A percentile compares a stretch with the other conserved stretches of the same genome.
Conservation (phyloP, 2,329 filamentous ascomycete species). For the Parafenestella ontariensis region DNA sequence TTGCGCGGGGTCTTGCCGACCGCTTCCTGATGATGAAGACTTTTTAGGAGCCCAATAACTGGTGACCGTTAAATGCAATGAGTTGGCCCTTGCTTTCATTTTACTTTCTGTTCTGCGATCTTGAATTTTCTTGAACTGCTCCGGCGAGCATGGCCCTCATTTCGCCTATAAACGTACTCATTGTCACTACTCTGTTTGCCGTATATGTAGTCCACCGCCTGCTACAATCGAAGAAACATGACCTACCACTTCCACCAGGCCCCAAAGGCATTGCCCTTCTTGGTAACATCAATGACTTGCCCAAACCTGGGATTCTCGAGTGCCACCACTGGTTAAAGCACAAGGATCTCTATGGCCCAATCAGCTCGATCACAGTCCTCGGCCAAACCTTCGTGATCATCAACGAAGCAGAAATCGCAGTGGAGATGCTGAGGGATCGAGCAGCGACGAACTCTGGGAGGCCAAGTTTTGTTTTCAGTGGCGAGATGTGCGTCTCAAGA, state of each 20-base stretch:
- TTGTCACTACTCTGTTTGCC: background rate
- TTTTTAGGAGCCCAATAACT: background rate
- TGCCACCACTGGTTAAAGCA: conserved; percentile 55
- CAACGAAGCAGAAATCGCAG: conserved; percentile 34
- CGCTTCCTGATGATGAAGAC: background rate
- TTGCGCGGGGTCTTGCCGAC: background rate
- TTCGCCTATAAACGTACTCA: background rate
- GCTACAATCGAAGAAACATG: background rate
- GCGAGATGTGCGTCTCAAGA: conserved; percentile 28
- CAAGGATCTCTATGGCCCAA: conserved; percentile 46
- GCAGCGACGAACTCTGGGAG: conserved; percentile 27
- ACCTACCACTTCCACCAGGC: conserved; percentile 55
- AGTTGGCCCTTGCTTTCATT: background rate
- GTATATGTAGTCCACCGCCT: background rate
- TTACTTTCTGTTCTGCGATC: background rate
- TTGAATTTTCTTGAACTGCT: background rate
- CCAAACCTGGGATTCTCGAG: conserved; percentile 47
- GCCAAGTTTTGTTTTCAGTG: conserved; percentile 31
- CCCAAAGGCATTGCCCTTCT: conserved; percentile 57
- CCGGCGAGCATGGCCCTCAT: background rate
- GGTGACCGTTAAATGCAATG: background rate
- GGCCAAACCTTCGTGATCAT: conserved; percentile 41
- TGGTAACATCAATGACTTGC: conserved; percentile 60
- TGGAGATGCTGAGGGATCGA: conserved; percentile 33
- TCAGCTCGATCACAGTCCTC: conserved; percentile 39